These are phyloP conservation scores for Dactylella cylindrospora DNA, from an alignment of 2,329 filamentous ascomycete species.

Conservation along the genomic window DNA sequence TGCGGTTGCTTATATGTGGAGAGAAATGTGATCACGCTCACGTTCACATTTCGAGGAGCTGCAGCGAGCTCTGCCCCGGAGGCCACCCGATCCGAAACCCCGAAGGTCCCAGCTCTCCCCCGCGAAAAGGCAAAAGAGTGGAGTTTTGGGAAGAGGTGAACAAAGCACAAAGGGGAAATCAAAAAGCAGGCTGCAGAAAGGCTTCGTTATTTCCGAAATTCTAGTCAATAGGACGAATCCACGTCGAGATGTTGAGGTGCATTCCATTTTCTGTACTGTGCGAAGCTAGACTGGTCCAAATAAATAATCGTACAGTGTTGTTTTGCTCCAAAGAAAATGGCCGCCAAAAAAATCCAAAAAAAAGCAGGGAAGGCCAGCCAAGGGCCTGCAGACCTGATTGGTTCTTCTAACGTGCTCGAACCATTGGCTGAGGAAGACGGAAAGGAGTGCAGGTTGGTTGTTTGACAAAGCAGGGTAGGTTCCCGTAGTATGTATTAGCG, in stretches of 20 bases:
- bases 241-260: background rate
- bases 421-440: constrained; percentile 32
- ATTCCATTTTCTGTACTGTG: background rate
- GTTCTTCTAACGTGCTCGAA: constrained; percentile 41
- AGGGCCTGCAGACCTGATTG: constrained; percentile 35
- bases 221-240: background rate
- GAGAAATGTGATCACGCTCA: constrained; percentile 33
- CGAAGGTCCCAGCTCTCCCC: too few species aligned
- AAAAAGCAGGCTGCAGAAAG: background rate
- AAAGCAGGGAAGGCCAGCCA: too few species aligned
- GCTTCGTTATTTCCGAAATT: background rate
- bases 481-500: too few species aligned
- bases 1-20: constrained; percentile 4
- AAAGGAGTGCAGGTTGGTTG: too few species aligned
- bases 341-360: too few species aligned
- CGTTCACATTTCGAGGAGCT: background rate
- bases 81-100: constrained; percentile 9
- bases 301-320: too few species aligned
- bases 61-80: constrained; percentile 34
- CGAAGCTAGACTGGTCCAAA: too few species aligned
- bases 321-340: too few species aligned
- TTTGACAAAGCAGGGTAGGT: too few species aligned
- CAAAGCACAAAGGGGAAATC: constrained; percentile 1
- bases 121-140: constrained; percentile 1
- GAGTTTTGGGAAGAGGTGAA: background rate